phyloP scores from a whole-genome alignment of 2,329 filamentous ascomycete genomes.

The Coniochaeta sp. region DNA sequence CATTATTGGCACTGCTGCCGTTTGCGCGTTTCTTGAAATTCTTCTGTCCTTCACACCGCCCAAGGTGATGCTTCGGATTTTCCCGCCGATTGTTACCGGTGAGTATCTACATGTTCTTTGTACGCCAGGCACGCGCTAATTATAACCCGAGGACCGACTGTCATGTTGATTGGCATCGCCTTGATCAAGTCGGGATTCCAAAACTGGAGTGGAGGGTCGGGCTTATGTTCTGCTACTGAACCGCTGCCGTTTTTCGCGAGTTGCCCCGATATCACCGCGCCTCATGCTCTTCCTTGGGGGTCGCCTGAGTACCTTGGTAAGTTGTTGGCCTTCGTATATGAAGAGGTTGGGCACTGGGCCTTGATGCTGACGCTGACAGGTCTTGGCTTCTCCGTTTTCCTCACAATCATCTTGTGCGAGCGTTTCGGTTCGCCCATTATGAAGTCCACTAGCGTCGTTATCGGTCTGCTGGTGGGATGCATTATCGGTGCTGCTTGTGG shows the following conservation, averaged over 20 bases:
- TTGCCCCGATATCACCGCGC: conserved; percentile 61
- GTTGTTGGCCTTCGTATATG: not conserved
- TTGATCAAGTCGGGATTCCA: conserved; percentile 66
- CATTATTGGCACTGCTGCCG: conserved; percentile 61
- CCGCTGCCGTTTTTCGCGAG: conserved; percentile 47
- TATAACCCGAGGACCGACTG: conserved; percentile 20
- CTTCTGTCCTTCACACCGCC: conserved; percentile 68
- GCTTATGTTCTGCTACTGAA: conserved; percentile 44
- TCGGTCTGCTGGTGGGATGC: conserved; percentile 67
- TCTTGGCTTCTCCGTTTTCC: conserved; percentile 72
- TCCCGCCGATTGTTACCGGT: conserved; percentile 57
- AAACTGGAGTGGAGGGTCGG: conserved; percentile 71
- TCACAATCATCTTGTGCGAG: conserved; percentile 73
- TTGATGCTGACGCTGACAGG: conserved; percentile 15
- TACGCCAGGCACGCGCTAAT: not conserved
- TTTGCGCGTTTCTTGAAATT: conserved; percentile 63
- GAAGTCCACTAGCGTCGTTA: conserved; percentile 70
- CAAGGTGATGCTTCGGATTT: conserved; percentile 59
- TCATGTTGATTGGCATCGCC: conserved; percentile 64
- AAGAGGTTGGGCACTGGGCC: not conserved
- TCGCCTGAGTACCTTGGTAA: conserved; percentile 65
- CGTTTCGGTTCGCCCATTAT: conserved; percentile 77
- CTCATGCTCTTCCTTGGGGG: conserved; percentile 69
- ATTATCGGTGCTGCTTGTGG: conserved; percentile 71
- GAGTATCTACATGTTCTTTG: not conserved